These are phyloP conservation scores for Cercospora citrullina DNA, from an alignment of 2,329 filamentous ascomycete species.

Conservation along the genomic window DNA sequence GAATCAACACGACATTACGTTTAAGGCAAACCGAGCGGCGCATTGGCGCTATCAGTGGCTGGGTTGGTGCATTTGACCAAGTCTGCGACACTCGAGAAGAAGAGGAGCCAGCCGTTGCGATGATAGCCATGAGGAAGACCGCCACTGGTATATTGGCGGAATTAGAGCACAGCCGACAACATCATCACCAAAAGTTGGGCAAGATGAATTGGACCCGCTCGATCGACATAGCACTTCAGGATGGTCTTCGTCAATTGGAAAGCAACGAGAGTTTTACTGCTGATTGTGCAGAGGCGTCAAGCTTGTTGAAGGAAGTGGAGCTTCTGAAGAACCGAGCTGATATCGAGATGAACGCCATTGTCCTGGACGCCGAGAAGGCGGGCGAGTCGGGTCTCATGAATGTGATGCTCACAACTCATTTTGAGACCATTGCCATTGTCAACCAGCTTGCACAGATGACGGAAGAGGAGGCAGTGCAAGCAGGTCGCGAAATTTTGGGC, in stretches of 20 bases:
- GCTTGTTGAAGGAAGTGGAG: constrained; percentile 78
- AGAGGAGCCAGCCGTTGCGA: constrained; percentile 64
- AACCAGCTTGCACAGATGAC: constrained; percentile 78
- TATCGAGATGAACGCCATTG: constrained; percentile 72
- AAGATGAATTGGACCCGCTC: constrained; percentile 83
- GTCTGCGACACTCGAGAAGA: constrained; percentile 72
- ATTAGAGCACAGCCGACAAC: constrained; percentile 84
- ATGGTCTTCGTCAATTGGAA: constrained; percentile 76
- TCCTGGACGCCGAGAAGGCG: constrained; percentile 80
- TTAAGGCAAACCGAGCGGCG: constrained; percentile 79
- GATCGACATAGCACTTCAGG: constrained; percentile 83
- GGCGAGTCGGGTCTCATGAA: constrained; percentile 78
- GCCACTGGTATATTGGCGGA: constrained; percentile 86
- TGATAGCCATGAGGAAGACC: constrained; percentile 78
- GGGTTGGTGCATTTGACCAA: constrained; percentile 88
- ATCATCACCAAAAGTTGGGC: constrained; percentile 80
- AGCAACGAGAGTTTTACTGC: constrained; percentile 65
- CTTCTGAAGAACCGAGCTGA: constrained; percentile 80
- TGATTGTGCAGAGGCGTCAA: constrained; percentile 62
- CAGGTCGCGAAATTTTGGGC: constrained; percentile 74
- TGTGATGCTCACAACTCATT: constrained; percentile 82
- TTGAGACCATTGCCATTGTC: constrained; percentile 84
- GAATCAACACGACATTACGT: constrained; percentile 75
- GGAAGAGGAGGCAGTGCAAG: constrained; percentile 77
- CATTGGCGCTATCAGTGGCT: constrained; percentile 81